phyloP scores from a whole-genome alignment of 768 basidiomycete species.

The Russula dissimulans region DNA sequence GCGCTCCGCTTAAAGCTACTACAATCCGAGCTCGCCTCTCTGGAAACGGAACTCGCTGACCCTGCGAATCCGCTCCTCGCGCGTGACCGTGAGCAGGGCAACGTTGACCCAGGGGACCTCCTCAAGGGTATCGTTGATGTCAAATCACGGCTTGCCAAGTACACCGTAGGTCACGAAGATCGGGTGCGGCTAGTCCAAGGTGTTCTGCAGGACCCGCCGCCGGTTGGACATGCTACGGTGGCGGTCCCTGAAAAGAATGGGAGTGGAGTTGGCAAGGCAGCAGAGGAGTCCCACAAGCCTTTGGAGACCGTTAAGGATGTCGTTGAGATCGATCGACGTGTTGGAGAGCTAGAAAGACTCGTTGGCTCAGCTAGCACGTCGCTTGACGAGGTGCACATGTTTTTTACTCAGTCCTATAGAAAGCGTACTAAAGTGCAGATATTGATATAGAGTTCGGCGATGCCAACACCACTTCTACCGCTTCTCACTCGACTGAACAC shows the following conservation, averaged over 20 bases:
- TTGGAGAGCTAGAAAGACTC: constrained; percentile 74
- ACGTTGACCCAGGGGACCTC: constrained; percentile 64
- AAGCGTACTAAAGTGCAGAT: background rate
- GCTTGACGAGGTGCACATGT: constrained; percentile 64
- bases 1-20: constrained; percentile 43
- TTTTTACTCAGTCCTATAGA: background rate
- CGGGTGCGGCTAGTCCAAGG: constrained; percentile 53
- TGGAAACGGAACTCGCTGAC: constrained; percentile 78
- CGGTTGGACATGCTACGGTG: constrained; percentile 20
- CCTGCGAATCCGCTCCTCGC: constrained; percentile 63
- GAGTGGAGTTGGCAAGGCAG: constrained; percentile 5
- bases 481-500: constrained; percentile 74
- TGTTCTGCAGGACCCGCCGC: constrained; percentile 35
- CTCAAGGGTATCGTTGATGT: constrained; percentile 73
- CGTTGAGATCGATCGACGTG: constrained; percentile 71
- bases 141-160: constrained; percentile 55
- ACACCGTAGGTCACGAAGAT: constrained; percentile 56
- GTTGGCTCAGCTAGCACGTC: constrained; percentile 75
- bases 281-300: constrained; percentile 7
- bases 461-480: constrained; percentile 75
- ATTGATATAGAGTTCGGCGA: constrained; percentile 46
- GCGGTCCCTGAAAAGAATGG: constrained; percentile 16
- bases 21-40: constrained; percentile 66
- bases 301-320: constrained; percentile 37
- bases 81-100: constrained; percentile 49